phyloP scores from a whole-genome alignment of 441 rosid genomes.

The Viola pubescens region DNA sequence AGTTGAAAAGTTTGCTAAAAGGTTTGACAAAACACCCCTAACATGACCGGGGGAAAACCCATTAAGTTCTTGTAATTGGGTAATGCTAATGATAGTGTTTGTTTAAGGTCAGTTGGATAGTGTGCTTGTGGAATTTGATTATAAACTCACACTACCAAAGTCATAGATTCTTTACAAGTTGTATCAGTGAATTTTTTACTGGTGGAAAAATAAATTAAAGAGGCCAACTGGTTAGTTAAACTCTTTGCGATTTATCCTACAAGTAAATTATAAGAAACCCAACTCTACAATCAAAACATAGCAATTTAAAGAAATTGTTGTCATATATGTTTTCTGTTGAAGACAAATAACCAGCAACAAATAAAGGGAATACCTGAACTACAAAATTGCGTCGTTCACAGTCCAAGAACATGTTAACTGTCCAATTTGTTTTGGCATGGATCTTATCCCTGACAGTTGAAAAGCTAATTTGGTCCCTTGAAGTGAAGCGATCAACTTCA shows the following conservation, averaged over 20 bases:
- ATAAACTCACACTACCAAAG: neutral
- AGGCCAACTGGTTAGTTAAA: too few relatives aligned
- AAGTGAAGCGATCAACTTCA: constrained; percentile 90
- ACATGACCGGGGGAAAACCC: too few relatives aligned
- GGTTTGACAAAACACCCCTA: too few relatives aligned
- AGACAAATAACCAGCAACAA: neutral
- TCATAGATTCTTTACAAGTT: neutral
- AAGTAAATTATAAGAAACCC: neutral
- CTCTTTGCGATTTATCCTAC: neutral
- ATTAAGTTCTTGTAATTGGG: too few relatives aligned
- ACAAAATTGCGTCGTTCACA: constrained; percentile 96
- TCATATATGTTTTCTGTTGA: neutral
- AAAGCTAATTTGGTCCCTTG: constrained; percentile 93
- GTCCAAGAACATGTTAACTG: constrained; percentile 85
- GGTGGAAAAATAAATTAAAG: too few relatives aligned
- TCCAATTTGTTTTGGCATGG: constrained; percentile 67
- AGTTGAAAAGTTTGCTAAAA: too few relatives aligned
- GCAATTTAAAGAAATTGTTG: neutral
- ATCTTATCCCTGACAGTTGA: constrained; percentile 87
- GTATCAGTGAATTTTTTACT: too few relatives aligned
- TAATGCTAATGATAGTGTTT: too few relatives aligned
- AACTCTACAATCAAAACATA: neutral
- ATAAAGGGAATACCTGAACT: constrained; percentile 60
- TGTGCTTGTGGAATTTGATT: too few relatives aligned
- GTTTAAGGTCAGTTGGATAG: too few relatives aligned